Evolutionary conservation across 495 filamentous ascomycete genomes (phyloP).

Genomic region (Talaromyces trachyspermus): DNA sequence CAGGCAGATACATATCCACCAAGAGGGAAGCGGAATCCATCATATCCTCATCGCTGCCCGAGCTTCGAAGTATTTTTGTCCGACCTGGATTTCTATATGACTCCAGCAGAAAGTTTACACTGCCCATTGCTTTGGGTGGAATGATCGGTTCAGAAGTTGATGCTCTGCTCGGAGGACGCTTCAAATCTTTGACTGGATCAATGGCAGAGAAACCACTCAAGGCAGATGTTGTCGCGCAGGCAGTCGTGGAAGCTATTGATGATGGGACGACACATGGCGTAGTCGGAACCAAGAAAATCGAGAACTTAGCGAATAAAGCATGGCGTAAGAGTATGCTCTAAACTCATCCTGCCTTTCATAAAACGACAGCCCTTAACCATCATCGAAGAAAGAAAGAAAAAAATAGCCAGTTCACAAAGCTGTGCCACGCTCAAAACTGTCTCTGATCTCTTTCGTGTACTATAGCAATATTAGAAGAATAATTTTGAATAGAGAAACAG

Average conservation of each 20-base stretch:
- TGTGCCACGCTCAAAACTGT: conserved; percentile 95
- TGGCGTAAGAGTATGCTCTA: conserved; percentile 81
- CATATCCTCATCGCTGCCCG: conserved; percentile 62
- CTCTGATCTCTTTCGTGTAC: conserved; percentile 94
- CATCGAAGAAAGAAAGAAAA: background rate
- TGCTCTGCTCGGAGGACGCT: conserved; percentile 59
- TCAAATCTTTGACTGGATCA: conserved; percentile 67
- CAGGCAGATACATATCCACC: conserved; percentile 77
- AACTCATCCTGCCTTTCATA: conserved; percentile 10
- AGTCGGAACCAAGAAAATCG: conserved; percentile 61
- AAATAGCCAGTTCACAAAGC: conserved; percentile 44
- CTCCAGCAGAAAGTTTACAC: conserved; percentile 66
- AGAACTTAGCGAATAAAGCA: conserved; percentile 62
- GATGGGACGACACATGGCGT: conserved; percentile 62
- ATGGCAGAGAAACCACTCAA: conserved; percentile 80
- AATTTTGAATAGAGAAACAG: background rate
- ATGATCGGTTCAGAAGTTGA: conserved; percentile 65
- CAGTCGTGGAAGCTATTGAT: conserved; percentile 70
- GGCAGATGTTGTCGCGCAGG: conserved; percentile 77
- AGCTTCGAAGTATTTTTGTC: conserved; percentile 73
- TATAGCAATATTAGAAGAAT: conserved; percentile 31
- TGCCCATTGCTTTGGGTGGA: conserved; percentile 72
- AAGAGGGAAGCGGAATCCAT: conserved; percentile 84
- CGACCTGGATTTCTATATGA: conserved; percentile 89
- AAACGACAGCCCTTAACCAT: background rate